Evolutionary conservation across 805 yeast genomes (phyloP), one percentile per base, ranked within the genome.

Genomic region (Schwanniomyces pseudopolymorphus): DNA sequence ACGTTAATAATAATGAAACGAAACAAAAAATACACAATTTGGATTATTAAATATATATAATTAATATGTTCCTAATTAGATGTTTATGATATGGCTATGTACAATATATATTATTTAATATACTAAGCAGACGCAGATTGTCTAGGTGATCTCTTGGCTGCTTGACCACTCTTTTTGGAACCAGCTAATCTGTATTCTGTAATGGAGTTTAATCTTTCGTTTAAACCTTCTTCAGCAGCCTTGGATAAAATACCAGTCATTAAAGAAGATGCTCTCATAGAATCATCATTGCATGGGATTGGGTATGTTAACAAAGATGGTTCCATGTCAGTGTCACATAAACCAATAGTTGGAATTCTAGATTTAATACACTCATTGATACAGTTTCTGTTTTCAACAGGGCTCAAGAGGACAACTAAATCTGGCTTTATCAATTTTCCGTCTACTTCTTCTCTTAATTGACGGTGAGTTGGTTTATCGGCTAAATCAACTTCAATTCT

Each of bases 201-300:
- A 31, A 63, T 52, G 13, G 50, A 47, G 24, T 50, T 67, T 44
- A 81, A 64, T 59, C 96, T 79, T 53, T 72, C 75, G 37, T 76
- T 67, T 48, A 83, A 74, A 35, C 99, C 99, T 42, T 75, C 77
- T 63, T 86, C 84, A 24, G 94, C 98, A 13, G 97, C 91, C 60
- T 79, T 84, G 19, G 94, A 84, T 50, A 94, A 75, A 16, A 91
- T 84, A 48, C 98, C 97, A 45, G 83, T 71, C 55, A 94, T 78
- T 53, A 94, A 73, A 52, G 88, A 85, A 8, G 86, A 82, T 6
- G 96, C 80, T 65, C 99, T 80, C 48, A 82, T 70, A 6, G 96
- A 85, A 64, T 91, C 97, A 64, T 94, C 98, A 63, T 94, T 94
- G 52, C 96, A 96, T 14, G 98, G 98, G 54, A 94, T 87, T 43